Conservation (phyloP, 257 asterid species). For the Marsdenia floribunda region DNA sequence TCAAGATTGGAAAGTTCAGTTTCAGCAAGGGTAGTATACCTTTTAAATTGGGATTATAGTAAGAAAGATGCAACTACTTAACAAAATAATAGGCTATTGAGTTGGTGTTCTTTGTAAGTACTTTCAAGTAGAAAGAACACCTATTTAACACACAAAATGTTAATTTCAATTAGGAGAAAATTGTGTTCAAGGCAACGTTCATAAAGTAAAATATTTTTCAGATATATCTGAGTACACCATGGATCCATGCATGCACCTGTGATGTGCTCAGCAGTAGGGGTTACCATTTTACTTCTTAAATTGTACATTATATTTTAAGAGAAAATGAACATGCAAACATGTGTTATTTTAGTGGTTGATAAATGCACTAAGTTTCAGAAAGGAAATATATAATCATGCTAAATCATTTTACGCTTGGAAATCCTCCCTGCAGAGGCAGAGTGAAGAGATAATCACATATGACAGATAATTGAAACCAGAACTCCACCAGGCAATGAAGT, state of each 20-base stretch:
- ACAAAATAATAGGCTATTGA: not conserved
- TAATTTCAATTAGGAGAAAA: not conserved
- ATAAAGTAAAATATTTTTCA: not conserved
- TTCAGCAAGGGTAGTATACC: not conserved
- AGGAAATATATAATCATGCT: not conserved
- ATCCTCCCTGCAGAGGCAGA: not conserved
- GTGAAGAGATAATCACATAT: not conserved
- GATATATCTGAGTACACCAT: not conserved
- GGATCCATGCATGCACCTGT: not conserved
- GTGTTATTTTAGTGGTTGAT: not conserved
- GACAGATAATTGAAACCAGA: not conserved
- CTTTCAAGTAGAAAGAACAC: not conserved
- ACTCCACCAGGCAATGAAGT: not conserved
- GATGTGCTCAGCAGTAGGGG: not conserved
- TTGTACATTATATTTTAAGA: not conserved
- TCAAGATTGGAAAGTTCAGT: too few species aligned
- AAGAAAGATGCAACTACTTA: not conserved
- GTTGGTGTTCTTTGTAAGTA: not conserved
- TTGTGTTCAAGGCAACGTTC: not conserved
- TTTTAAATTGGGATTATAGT: not conserved
- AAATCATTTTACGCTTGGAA: not conserved
- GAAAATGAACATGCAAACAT: not conserved
- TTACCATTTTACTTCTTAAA: not conserved
- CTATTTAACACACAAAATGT: not conserved
- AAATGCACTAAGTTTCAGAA: not conserved